Evolutionary conservation across 768 basidiomycete species (phyloP), one percentile per base, ranked within the genome.

Genomic region (Tylopilus balloui): DNA sequence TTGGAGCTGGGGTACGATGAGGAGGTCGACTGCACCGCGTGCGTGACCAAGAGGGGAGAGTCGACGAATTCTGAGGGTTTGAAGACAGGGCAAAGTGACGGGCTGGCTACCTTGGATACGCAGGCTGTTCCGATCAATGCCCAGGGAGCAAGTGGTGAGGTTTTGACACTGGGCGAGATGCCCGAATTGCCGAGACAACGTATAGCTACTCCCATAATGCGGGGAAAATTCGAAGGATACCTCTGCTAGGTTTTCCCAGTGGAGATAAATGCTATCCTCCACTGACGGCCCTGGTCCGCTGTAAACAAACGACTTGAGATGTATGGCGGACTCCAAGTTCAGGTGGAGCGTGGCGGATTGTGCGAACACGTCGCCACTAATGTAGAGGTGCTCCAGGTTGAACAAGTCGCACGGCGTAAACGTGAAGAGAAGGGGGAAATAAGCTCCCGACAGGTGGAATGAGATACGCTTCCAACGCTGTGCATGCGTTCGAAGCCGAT

Each of bases 1-100:
- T 31, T 52, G 36, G 12, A 57, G 53, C 27, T 41, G 56, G 2
- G 60, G 60, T 8, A 59, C 38, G 19, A 55, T 27, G n/a, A 63
- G 55, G n/a, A 11, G 37, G 19, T 58, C 37, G 32, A 55, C 46
- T 4, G 27, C 12, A 1, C 20, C 25, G 25, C 39, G 9, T 29
- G 45, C 51, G 9, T 47, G 37, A 19, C 45, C 41, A 7, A 11
- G 1, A 0, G 17, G 2, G 8, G 42, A 48, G 25, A 56, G 50
- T 27, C 47, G 50, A 27, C 58, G 52, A 15, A 54, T 23, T 15
- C 58, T 47, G n/a, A 62, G 50, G 2, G 52, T 60, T 28, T 32
- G 47, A 27, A 63, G 48, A 32, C 27, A 28, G 1, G 53, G 45
- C 0, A 62, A 36, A 11, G 42, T 47, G 47, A 54, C 38, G 12